Evolutionary conservation across 164 flowering plant genomes (phyloP).

Genomic region (Amborella trichopoda): DNA sequence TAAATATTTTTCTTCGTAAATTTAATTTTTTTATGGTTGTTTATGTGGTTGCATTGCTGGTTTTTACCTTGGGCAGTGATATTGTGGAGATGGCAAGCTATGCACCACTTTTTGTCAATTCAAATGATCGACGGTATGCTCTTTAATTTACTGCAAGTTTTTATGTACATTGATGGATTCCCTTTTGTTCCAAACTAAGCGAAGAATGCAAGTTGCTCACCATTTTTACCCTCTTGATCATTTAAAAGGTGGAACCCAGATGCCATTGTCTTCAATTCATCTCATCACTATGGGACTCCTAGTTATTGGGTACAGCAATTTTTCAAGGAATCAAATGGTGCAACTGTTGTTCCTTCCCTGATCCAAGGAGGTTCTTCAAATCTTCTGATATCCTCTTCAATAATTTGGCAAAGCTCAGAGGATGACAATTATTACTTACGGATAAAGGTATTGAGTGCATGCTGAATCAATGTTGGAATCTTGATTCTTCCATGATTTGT

Average conservation of each 20-base stretch:
- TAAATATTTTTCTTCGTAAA: no score
- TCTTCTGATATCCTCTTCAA: conserved; percentile 64
- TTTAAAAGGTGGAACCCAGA: conserved; percentile 78
- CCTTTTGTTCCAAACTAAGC: no score
- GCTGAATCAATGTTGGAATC: not conserved
- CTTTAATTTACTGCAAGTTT: not conserved
- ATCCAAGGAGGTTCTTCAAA: conserved; percentile 31
- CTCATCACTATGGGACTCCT: conserved; percentile 70
- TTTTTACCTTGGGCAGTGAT: conserved; percentile 55
- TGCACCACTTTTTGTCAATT: conserved; percentile 88
- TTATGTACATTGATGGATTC: no score
- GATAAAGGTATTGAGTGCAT: conserved; percentile 45
- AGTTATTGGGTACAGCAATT: conserved; percentile 85
- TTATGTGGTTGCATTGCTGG: no score
- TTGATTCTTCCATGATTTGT: not conserved
- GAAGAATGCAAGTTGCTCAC: not conserved
- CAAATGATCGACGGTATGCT: conserved; percentile 61
- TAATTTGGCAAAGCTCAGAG: conserved; percentile 34
- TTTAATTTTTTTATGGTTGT: no score
- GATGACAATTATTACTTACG: conserved; percentile 28
- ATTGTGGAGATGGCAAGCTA: conserved; percentile 81
- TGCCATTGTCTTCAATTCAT: conserved; percentile 81
- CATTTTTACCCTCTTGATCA: not conserved
- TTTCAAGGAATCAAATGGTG: conserved; percentile 76
- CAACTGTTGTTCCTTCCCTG: conserved; percentile 42